Base-by-base conservation (phyloP, 768 basidiomycete genomes). In the Suillus occidentalis region DNA sequence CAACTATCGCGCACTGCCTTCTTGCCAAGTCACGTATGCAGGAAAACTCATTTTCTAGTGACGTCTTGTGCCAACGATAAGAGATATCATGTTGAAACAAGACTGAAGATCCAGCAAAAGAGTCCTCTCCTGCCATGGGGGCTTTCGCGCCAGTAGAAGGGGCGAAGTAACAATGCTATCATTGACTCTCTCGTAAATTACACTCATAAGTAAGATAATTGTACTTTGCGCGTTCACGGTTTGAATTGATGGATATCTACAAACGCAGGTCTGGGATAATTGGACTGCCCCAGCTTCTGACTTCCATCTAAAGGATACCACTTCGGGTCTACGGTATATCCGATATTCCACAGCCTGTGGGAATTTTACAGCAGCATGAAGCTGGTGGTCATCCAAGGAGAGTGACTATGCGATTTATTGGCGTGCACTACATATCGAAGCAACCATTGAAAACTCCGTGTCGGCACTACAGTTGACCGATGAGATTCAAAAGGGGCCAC, bases 11-110 rank as follows among this genome's bases (percentile, higher is more conserved):
- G 87, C 36, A 94, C 86, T 16, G 87, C 85, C 63, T 87, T 87
- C 61, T 84, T 78, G 65, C 93, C 90, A 50, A 80, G 80, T 81
- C 7, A 71, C 65, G 68, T 86, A 84, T 13, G 77, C 68, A 39
- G 86, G 87, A 65, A 31, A 91, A 90, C 40, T 81, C 85, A 61
- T 89, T 85, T 65, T 90, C 86, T 22, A 92, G 92, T 8, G 91
- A 91, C 16, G 91, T 88, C 82, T 84, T 8, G 88, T 83, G 36
- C 92, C 92, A 12, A 91, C 90, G 6, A 95, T 84, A 43, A 94
- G 79, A 22, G 90, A 78, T 45, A 92, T 77, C 86, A 91, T 92
- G 6, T 14, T 4, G 16, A 82, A 78, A 72, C 90, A 93, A 14
- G 83, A 78, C 25, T 77, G 76, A 5, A 85, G 77, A 63, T 86